phyloP scores from a whole-genome alignment of 306 rosid genomes.

The Myrica gale region DNA sequence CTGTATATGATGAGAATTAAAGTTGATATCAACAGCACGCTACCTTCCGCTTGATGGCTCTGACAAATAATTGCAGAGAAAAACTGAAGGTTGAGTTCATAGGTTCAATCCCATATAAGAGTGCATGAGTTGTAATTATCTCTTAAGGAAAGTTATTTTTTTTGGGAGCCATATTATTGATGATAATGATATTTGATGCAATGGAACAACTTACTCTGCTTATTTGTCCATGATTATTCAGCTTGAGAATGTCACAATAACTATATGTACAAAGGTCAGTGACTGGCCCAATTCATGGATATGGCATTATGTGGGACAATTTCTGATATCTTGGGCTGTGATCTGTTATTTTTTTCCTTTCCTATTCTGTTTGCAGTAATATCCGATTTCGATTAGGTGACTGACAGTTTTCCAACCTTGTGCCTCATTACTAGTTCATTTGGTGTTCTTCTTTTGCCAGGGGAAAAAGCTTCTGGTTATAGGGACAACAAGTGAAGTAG shows the following conservation, averaged over 20 bases:
- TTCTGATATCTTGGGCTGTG: neutral
- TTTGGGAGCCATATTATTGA: too few relatives aligned
- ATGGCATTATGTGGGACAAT: neutral
- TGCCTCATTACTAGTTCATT: slow-evolving; percentile 13
- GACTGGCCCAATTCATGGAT: neutral
- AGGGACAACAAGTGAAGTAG: slow-evolving; percentile 88
- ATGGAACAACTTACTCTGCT: slow-evolving; percentile 8
- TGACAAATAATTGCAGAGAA: neutral
- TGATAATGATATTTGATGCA: slow-evolving; percentile 8
- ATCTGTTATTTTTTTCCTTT: neutral
- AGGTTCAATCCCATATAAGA: neutral
- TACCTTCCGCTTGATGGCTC: too few relatives aligned
- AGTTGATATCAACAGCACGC: neutral
- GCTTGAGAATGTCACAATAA: slow-evolving; percentile 16
- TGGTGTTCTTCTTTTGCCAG: slow-evolving; percentile 42
- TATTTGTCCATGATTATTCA: slow-evolving; percentile 14
- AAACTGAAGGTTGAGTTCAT: neutral
- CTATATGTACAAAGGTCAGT: slow-evolving; percentile 20
- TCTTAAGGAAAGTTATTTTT: neutral
- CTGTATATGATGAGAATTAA: neutral
- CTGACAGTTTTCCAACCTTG: slow-evolving; percentile 9
- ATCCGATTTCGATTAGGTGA: neutral
- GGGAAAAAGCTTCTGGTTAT: slow-evolving; percentile 91
- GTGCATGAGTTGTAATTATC: neutral
- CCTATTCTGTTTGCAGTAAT: too few relatives aligned